Evolutionary conservation across 768 basidiomycete genomes (phyloP), one percentile per base, ranked within the genome.

Genomic region (Boletus bicolor): DNA sequence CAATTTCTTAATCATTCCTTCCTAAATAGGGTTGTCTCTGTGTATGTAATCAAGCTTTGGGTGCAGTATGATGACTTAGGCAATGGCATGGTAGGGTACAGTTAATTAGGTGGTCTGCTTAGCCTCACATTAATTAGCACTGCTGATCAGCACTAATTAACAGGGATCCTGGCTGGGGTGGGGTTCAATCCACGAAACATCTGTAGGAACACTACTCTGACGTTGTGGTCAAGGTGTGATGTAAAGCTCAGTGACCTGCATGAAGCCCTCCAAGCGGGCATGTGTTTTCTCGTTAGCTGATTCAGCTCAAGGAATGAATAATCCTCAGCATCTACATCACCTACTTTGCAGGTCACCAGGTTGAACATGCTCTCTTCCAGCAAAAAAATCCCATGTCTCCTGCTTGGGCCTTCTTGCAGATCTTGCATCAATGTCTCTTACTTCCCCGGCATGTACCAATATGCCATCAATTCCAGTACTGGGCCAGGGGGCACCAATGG

Each of bases 141-240:
- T 19, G 19, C 19, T 19, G 19, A 19, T 19, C 19, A 19, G 19
- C 19, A 19, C 19, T 19, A 19, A 19, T 19, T 19, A 19, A 19
- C 19, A 19, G 19, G 19, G 19, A 19, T 19, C 19, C 19, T 19
- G 19, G 19, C 19, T 19, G 19, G 19, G 19, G 19, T 19, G 19
- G 19, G 19, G 19, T 19, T 19, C 19, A 19, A 19, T 19, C 19
- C 19, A 19, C 19, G 19, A 19, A 19, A 19, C 19, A 19, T 19
- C 19, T 19, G 19, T 19, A 19, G 19, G 19, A 19, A 19, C 19
- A 19, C 19, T 19, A 19, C 19, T 19, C 19, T 19, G 19, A 19
- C 19, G 19, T 19, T 19, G 19, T n/a, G 94, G 94, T 0, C 72
- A 84, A 49, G 82, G 89, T 58, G 85, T 89, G 10, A 79, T 78